Evolutionary conservation across 2,329 filamentous ascomycete genomes (phyloP).

Genomic region (Colletotrichum truncatum): DNA sequence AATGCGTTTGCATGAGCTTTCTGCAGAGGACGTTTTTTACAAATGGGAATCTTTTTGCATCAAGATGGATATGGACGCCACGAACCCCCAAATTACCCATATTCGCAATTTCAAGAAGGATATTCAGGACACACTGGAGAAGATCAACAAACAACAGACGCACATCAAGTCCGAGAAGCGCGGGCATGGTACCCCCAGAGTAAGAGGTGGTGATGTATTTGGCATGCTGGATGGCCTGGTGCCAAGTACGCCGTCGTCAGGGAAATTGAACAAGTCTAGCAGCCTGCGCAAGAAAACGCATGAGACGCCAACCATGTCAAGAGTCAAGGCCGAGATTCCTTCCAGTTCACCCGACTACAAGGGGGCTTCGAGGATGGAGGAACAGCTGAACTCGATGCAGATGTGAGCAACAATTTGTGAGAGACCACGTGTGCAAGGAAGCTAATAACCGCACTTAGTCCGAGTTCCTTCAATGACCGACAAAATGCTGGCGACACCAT

Average conservation of each 20-base stretch:
- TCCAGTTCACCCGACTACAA: conserved; percentile 56
- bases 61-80: conserved; percentile 87
- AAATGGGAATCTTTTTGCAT: conserved; percentile 99
- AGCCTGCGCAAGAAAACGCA: conserved; percentile 45
- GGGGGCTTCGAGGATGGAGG: conserved; percentile 48
- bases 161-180: conserved; percentile 72
- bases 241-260: conserved; percentile 66
- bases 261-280: conserved; percentile 34
- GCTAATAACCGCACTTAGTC: conserved; percentile 43
- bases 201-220: conserved; percentile 76
- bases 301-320: conserved; percentile 58
- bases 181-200: conserved; percentile 69
- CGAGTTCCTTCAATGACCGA: conserved; percentile 78
- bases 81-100: conserved; percentile 74
- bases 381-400: conserved; percentile 48
- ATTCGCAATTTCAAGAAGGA: conserved; percentile 85
- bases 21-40: conserved; percentile 89
- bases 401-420: conserved; percentile 42
- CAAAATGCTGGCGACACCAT: conserved; percentile 82
- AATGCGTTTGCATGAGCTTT: conserved; percentile 82
- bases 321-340: conserved; percentile 52
- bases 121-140: conserved; percentile 84
- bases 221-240: conserved; percentile 82
- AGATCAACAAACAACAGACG: conserved; percentile 70
- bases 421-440: not conserved